These are phyloP conservation scores for Nigrograna mackinnonii DNA, from an alignment of 2,329 filamentous ascomycete genomes.

Conservation along the genomic window DNA sequence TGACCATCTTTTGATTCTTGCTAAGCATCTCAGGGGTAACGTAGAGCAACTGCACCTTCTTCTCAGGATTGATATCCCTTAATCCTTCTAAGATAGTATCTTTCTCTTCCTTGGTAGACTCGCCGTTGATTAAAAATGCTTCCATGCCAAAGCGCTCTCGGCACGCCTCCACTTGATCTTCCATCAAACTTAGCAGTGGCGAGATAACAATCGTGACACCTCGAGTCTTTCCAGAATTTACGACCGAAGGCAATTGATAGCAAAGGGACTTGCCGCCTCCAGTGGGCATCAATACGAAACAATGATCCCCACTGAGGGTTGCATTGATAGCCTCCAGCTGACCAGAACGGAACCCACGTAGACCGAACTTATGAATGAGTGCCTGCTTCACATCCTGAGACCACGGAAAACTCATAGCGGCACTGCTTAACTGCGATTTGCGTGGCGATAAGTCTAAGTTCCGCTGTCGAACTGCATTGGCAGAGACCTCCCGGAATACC, in stretches of 20 bases:
- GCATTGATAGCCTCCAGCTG: constrained; percentile 96
- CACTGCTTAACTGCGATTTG: constrained; percentile 27
- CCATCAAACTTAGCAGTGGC: constrained; percentile 92
- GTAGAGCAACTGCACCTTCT: constrained; percentile 84
- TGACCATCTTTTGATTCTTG: constrained; percentile 73
- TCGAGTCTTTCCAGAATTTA: constrained; percentile 76
- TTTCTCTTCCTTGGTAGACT: constrained; percentile 67
- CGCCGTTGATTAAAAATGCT: constrained; percentile 81
- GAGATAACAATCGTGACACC: constrained; percentile 96
- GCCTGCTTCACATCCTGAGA: constrained; percentile 80
- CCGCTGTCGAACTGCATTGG: constrained; percentile 19
- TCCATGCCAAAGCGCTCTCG: constrained; percentile 69
- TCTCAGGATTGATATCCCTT: constrained; percentile 67
- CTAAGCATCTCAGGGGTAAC: constrained; percentile 96
- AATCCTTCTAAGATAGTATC: constrained; percentile 68
- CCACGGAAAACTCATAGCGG: constrained; percentile 62
- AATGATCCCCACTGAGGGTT: constrained; percentile 82
- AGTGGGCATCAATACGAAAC: constrained; percentile 96
- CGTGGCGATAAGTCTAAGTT: constrained; percentile 25
- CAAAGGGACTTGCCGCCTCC: constrained; percentile 96
- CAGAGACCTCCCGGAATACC: constrained; percentile 36
- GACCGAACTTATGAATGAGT: constrained; percentile 81
- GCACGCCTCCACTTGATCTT: constrained; percentile 90
- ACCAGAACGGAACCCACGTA: constrained; percentile 85
- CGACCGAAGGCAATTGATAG: constrained; percentile 89